A percentile compares a stretch with the other conserved stretches of the same genome.
These are phyloP conservation scores for Salvia miltiorrhiza DNA, from an alignment of 257 asterid species.

Conservation along the genomic window DNA sequence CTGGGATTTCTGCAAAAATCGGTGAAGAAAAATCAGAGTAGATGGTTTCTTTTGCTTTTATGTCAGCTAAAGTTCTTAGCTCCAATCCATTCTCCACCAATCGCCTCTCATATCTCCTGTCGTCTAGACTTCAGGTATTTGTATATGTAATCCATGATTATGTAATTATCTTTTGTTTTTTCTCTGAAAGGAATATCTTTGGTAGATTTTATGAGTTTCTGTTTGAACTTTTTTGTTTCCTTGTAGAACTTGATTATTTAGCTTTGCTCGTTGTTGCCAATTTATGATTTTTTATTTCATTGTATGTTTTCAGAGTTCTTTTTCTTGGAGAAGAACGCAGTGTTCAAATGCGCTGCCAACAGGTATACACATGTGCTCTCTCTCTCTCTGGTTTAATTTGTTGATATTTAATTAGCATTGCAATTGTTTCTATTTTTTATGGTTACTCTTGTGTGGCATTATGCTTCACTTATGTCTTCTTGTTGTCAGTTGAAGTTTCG, in stretches of 20 bases:
- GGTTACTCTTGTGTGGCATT: background rate
- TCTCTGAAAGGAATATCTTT: background rate
- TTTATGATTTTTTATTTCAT: constrained; percentile 19
- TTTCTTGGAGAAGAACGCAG: constrained; percentile 41
- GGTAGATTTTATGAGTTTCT: background rate
- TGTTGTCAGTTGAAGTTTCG: constrained; percentile 38
- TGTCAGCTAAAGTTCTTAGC: constrained; percentile 26
- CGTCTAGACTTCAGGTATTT: constrained; percentile 37
- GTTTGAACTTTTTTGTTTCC: background rate
- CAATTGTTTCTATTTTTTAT: background rate
- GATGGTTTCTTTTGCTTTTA: constrained; percentile 41
- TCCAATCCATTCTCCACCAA: constrained; percentile 18
- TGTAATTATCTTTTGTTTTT: background rate
- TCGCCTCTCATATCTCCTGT: constrained; percentile 32
- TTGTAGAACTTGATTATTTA: background rate
- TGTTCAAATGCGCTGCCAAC: constrained; percentile 38
- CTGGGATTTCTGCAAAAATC: background rate
- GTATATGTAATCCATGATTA: background rate
- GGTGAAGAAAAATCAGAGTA: background rate
- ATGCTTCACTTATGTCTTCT: constrained; percentile 9
- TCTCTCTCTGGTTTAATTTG: background rate
- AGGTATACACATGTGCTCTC: constrained; percentile 24
- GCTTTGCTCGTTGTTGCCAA: constrained; percentile 3
- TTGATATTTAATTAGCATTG: background rate
- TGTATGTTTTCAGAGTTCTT: constrained; percentile 38